phyloP scores from a whole-genome alignment of 345 rosid genomes.

The Arabidopsis suecica region DNA sequence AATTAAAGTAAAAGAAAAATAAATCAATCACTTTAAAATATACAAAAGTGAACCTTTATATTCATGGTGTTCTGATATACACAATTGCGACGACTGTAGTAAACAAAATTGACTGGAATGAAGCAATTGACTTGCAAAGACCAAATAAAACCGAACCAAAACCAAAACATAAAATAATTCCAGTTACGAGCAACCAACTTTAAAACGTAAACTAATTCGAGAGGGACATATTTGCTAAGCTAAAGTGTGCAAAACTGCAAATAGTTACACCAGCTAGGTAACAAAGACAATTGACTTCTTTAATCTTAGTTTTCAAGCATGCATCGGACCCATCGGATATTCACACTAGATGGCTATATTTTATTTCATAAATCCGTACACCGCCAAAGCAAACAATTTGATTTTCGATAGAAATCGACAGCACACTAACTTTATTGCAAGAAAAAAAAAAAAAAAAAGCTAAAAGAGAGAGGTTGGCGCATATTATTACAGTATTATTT shows the following conservation, averaged over 20 bases:
- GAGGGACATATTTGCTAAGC: background rate
- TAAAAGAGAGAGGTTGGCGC: background rate
- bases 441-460: background rate
- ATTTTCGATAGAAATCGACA: background rate
- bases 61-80: background rate
- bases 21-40: background rate
- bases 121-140: no score
- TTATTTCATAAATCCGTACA: conserved; percentile 1
- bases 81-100: background rate
- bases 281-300: background rate
- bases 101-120: background rate
- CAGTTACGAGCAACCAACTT: no score
- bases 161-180: no score
- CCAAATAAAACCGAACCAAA: no score
- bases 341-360: conserved; percentile 1
- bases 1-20: background rate
- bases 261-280: background rate
- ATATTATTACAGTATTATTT: background rate
- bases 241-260: background rate
- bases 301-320: background rate
- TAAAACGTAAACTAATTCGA: no score
- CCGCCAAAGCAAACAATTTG: background rate
- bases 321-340: background rate
- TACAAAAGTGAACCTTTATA: background rate
- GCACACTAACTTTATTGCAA: background rate